phyloP scores from a whole-genome alignment of 192 early-diverging fungal species.

The Umbelopsis sp. region DNA sequence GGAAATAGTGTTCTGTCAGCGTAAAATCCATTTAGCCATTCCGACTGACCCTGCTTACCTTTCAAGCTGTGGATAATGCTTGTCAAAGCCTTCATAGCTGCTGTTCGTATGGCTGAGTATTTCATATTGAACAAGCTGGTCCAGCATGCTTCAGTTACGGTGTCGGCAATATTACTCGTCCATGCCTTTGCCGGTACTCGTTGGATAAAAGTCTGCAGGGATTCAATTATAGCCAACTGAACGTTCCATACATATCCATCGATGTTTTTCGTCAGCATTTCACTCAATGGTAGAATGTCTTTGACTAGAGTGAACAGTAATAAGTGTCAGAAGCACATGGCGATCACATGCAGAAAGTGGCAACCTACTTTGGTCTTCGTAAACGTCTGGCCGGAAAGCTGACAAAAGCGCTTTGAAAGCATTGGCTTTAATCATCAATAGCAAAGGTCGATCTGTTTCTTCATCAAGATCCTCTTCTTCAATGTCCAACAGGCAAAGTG shows the following conservation, averaged over 20 bases:
- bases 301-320: conserved; percentile 31
- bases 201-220: conserved; percentile 59
- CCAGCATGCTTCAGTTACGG: conserved; percentile 47
- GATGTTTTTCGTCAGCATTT: conserved; percentile 52
- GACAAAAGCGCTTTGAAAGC: conserved; percentile 66
- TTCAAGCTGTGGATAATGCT: conserved; percentile 38
- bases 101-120: conserved; percentile 64
- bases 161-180: conserved; percentile 30
- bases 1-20: conserved; percentile 12
- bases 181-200: conserved; percentile 24
- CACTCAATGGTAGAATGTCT: conserved; percentile 47
- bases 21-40: conserved; percentile 17
- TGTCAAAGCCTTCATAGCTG: conserved; percentile 54
- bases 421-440: conserved; percentile 66
- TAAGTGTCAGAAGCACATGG: conserved; percentile 14
- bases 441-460: conserved; percentile 61
- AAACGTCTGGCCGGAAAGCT: conserved; percentile 51
- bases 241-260: conserved; percentile 86
- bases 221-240: conserved; percentile 69
- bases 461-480: conserved; percentile 59
- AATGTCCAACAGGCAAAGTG: conserved; percentile 48
- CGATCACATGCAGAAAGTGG: conserved; percentile 6
- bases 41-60: conserved; percentile 30
- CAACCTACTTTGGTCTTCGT: conserved; percentile 56
- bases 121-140: conserved; percentile 61